A percentile compares a stretch with the other conserved stretches of the same genome.
phyloP scores from a whole-genome alignment of 441 rosid genomes.

The Brassica balearica region DNA sequence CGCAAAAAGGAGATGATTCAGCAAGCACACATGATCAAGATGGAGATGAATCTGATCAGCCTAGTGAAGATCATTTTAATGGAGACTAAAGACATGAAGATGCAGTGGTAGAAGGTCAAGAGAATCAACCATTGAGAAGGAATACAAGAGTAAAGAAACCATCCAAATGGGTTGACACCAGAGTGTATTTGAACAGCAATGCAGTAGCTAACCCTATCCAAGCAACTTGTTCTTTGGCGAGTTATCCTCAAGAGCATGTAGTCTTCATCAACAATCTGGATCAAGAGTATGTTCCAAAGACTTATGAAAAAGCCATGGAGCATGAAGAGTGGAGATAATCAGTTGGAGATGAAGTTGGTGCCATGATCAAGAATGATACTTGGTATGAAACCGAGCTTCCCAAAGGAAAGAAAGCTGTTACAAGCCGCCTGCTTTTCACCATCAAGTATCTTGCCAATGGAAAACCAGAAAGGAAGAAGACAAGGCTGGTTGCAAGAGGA shows the following conservation, averaged over 20 bases:
- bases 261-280: not conserved
- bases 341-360: not conserved
- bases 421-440: not conserved
- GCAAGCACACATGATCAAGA: not conserved
- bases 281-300: not conserved
- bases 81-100: not conserved
- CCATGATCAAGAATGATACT: constrained; percentile 1
- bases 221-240: not conserved
- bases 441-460: not conserved
- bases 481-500: not conserved
- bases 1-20: not conserved
- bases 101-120: not conserved
- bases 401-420: not conserved
- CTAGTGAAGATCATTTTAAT: not conserved
- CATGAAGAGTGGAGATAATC: not conserved
- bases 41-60: not conserved
- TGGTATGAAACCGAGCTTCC: not conserved
- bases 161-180: not conserved
- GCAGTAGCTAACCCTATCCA: not conserved
- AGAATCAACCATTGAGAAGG: not conserved
- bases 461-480: not conserved
- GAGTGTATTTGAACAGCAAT: not conserved
- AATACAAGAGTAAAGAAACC: not conserved
- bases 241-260: not conserved
- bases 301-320: not conserved